A percentile compares a stretch with the other conserved stretches of the same genome.
phyloP scores from a whole-genome alignment of 106 monocot genomes.

The Iris macrosiphon region DNA sequence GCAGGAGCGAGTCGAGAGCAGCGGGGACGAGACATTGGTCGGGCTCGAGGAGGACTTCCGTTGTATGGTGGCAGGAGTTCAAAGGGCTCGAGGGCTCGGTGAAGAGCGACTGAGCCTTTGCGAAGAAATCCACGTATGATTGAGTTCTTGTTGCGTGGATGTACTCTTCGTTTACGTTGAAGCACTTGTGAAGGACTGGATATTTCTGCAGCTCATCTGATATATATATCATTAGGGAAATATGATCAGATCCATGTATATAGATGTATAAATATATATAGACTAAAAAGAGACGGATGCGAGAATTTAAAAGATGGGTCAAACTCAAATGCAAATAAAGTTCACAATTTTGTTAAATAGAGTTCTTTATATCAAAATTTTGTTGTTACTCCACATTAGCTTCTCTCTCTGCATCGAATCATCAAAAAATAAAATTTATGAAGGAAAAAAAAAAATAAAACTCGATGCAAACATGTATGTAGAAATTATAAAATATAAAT shows the following conservation, averaged over 20 bases:
- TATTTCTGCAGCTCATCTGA: neutral
- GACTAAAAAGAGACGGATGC: too few species aligned
- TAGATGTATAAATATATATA: too few species aligned
- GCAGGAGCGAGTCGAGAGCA: slow-evolving; percentile 13
- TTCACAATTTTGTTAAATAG: too few species aligned
- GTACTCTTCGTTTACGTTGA: slow-evolving; percentile 28
- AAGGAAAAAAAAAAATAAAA: too few species aligned
- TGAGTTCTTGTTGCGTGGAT: slow-evolving; percentile 16
- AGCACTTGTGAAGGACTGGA: neutral
- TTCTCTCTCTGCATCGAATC: neutral
- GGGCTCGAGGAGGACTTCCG: slow-evolving; percentile 14
- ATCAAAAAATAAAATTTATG: neutral
- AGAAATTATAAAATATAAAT: too few species aligned
- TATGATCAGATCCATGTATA: too few species aligned
- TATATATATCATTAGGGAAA: too few species aligned
- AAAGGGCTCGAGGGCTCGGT: neutral
- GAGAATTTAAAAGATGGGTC: too few species aligned
- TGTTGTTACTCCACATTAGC: too few species aligned
- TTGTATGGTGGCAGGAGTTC: neutral
- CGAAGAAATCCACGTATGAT: slow-evolving; percentile 13
- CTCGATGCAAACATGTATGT: too few species aligned
- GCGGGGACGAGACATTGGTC: slow-evolving; percentile 11
- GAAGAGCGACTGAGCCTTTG: slow-evolving; percentile 9
- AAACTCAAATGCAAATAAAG: too few species aligned
- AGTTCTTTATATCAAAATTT: too few species aligned